Base-by-base conservation (phyloP, 2,329 filamentous ascomycete species). In the Neonectria coccinea region DNA sequence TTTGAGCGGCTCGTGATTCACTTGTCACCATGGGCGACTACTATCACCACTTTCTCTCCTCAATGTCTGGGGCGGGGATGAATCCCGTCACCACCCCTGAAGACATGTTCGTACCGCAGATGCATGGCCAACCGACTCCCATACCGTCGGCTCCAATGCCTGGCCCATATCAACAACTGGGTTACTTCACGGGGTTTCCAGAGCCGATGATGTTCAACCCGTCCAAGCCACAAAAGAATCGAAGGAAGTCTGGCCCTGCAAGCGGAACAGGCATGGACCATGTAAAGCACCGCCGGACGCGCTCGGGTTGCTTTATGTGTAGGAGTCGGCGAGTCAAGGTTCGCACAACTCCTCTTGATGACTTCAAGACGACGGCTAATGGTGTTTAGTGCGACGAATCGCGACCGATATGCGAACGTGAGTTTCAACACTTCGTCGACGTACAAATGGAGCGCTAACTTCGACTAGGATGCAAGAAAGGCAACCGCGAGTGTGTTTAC, bases 301-400 rank as follows among this genome's bases (percentile, higher is more conserved):
- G 96, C 72, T 97, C 94, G 68, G 96, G 96, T 29, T 99, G 96
- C 81, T 97, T 85, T 69, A 98, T 94, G 51, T 99, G 96, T 79
- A 88, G 96, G 64, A 91, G 90, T 73, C 88, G 96, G 70, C 88
- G 96, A 78, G 94, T 98, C 56, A 98, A 91, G 85, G 89, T 89
- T 82, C 69, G 75, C 54, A 55, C 56, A 16, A 20, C 36, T n/a
- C 14, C 12, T 20, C 39, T 27, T 33, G 25, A 5, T 11, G 31
- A 48, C 29, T 42, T 41, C 2, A 48, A 45, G 31, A 57, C 20
- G 42, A 41, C 63, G n/a, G 62, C 63, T 73, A 65, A 72, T 45
- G 18, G 58, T 59, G 39, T 41, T 22, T 71, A 97, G 92, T 99
- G 96, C 78, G 96, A 98, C 77, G 96, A 99, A 80, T 87, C 84